Base-by-base conservation (phyloP, 108 stramenopile species). In the Halocafeteria seosinensis region DNA sequence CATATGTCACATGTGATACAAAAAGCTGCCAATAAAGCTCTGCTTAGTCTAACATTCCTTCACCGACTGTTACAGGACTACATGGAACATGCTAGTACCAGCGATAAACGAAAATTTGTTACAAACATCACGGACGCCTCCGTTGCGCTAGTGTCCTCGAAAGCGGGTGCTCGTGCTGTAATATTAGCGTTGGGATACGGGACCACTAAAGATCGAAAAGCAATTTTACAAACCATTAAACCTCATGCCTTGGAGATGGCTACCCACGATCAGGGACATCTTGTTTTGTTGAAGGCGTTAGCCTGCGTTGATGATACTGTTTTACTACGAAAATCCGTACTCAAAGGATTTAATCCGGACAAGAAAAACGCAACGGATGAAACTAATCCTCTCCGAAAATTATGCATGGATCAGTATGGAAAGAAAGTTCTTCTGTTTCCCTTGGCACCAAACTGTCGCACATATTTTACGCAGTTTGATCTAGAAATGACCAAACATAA, bases 71-170 rank as follows among this genome's bases (percentile, higher is more conserved):
- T 28, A 13, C 34, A 11, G 5, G 27, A 59, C 27, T 55, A 5
- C 53, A 21, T 59, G 12, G 13, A 2, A 17, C 17, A 35, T 13
- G 57, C 57, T 17, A 13, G 12, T 11, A 33, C 57, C 57, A 13
- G 1, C 2, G 2, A 2, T 12, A n/a, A 17, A 4, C 12, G 2
- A 17, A 2, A 2, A 12, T 17, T 28, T 33, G 57, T 28, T 33
- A 33, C 57, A 11, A 2, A 17, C 27, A 2, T 26, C 12, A 6
- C 13, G 21, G 57, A 59, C 12, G 57, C 72, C 5, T 59, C 73
- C 29, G 72, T 72, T 30, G 74, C 74, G 55, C 53, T 64, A 35
- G 74, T 73, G n/a, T 55, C 11, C 21, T 65, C 53, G 31, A 32
- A 5, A 8, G 63, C 52, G 34, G 50, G 63, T 23, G 50, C 17